phyloP scores from a whole-genome alignment of 805 yeast genomes.

The Maudiozyma serrabonitensis region DNA sequence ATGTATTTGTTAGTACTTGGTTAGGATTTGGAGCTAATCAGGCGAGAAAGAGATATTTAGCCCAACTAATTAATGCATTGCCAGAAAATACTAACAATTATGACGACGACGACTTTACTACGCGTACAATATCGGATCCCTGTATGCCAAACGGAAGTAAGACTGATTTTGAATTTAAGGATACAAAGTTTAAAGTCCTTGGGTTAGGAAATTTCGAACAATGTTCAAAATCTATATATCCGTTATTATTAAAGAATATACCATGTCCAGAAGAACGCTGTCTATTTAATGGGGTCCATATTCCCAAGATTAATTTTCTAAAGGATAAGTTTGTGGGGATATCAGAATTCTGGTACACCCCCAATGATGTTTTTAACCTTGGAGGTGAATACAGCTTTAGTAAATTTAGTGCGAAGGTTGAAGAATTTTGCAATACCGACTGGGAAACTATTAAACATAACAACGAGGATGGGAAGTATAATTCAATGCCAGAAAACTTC shows the following conservation, averaged over 20 bases:
- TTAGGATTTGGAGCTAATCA: constrained; percentile 96
- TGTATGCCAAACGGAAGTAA: constrained; percentile 64
- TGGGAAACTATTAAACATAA: constrained; percentile 54
- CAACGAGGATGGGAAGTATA: constrained; percentile 45
- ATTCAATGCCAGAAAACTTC: constrained; percentile 44
- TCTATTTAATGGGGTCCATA: constrained; percentile 89
- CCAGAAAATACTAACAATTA: constrained; percentile 40
- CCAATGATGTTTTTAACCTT: constrained; percentile 79
- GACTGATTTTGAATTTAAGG: constrained; percentile 39
- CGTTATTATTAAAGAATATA: constrained; percentile 62
- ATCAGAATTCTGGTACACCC: constrained; percentile 96
- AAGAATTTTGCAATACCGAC: constrained; percentile 62
- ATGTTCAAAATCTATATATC: constrained; percentile 66
- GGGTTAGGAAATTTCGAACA: constrained; percentile 76
- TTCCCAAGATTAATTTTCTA: constrained; percentile 74
- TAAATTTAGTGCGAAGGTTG: constrained; percentile 54
- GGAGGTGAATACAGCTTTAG: constrained; percentile 83
- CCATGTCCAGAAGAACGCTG: constrained; percentile 89
- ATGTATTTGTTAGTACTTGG: constrained; percentile 92
- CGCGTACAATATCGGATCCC: constrained; percentile 50
- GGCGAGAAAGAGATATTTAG: constrained; percentile 67
- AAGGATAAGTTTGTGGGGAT: constrained; percentile 83
- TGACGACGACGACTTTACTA: constrained; percentile 37
- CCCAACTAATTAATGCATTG: constrained; percentile 41
- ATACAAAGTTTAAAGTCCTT: constrained; percentile 36